A percentile compares a stretch with the other conserved stretches of the same genome.
Conservation (phyloP, 148 eudicot genomes). For the Talinum fruticosum region DNA sequence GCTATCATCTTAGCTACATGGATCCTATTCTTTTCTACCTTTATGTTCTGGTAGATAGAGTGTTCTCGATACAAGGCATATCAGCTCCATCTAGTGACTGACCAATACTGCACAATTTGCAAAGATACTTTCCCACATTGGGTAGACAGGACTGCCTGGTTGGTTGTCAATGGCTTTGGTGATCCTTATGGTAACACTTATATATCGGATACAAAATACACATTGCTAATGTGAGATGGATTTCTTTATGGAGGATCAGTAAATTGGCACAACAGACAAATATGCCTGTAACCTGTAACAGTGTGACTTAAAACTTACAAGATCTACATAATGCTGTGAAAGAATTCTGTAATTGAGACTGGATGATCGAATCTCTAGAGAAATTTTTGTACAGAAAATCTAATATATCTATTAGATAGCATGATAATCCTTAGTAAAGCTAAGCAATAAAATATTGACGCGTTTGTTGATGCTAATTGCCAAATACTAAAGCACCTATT, state of each 20-base stretch:
- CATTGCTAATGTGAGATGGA: slow-evolving; percentile 31
- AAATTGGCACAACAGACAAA: not conserved
- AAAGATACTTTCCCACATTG: slow-evolving; percentile 9
- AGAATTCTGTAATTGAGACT: slow-evolving; percentile 16
- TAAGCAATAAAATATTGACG: slow-evolving; percentile 20
- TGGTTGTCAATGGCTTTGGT: slow-evolving; percentile 20
- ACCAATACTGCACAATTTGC: slow-evolving; percentile 14
- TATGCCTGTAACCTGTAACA: slow-evolving; percentile 30
- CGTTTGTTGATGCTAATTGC: slow-evolving; percentile 15
- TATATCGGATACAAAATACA: slow-evolving; percentile 19
- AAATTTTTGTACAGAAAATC: slow-evolving; percentile 1
- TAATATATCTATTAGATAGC: slow-evolving; percentile 16
- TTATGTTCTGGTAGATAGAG: too few relatives aligned
- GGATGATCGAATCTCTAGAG: slow-evolving; percentile 16
- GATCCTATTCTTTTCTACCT: too few relatives aligned
- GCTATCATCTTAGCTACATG: too few relatives aligned
- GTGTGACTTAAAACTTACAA: not conserved
- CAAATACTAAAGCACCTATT: not conserved
- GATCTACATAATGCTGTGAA: slow-evolving; percentile 19
- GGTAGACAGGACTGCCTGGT: slow-evolving; percentile 12
- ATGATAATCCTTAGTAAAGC: slow-evolving; percentile 19
- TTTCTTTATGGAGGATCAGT: slow-evolving; percentile 19
- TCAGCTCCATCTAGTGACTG: slow-evolving; percentile 14
- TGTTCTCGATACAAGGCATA: not conserved
- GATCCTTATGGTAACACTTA: slow-evolving; percentile 24